Conservation (phyloP, 176 grass and related monocot species). For the Musa itinerans region DNA sequence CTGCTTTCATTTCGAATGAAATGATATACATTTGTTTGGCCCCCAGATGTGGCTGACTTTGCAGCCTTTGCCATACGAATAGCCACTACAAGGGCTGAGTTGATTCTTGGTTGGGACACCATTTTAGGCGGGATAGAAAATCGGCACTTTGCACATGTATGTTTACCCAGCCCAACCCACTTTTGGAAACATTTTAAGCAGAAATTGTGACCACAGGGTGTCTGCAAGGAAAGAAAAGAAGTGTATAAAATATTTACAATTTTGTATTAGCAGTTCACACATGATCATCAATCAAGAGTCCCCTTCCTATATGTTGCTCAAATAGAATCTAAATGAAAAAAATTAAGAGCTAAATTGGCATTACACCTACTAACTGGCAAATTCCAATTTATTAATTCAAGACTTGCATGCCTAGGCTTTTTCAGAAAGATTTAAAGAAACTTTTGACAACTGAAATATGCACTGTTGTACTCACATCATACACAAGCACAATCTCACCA, state of each 20-base stretch:
- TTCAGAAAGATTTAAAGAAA: not conserved
- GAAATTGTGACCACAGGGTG: conserved; percentile 87
- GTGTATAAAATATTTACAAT: not conserved
- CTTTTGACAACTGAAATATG: not conserved
- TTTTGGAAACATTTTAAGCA: conserved; percentile 89
- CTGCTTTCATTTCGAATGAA: conserved; percentile 71
- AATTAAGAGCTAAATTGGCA: not conserved
- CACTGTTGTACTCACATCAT: not conserved
- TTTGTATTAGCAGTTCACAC: not conserved
- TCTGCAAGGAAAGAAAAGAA: conserved; percentile 34
- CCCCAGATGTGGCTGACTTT: conserved; percentile 40
- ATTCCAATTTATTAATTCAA: not conserved
- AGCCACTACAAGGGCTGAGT: conserved; percentile 50
- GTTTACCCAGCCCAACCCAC: conserved; percentile 55
- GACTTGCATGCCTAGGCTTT: not conserved
- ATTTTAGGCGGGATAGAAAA: conserved; percentile 54
- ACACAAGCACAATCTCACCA: not conserved
- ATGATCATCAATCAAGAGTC: not conserved
- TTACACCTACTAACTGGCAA: not conserved
- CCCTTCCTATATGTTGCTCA: not conserved
- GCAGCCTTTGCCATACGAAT: conserved; percentile 63
- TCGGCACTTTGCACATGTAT: conserved; percentile 51
- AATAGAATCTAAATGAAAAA: not conserved
- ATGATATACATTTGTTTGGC: conserved; percentile 22
- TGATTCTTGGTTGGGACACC: conserved; percentile 65